These are phyloP conservation scores for Termitomyces sp. DNA, from an alignment of 768 basidiomycete genomes.

Conservation along the genomic window DNA sequence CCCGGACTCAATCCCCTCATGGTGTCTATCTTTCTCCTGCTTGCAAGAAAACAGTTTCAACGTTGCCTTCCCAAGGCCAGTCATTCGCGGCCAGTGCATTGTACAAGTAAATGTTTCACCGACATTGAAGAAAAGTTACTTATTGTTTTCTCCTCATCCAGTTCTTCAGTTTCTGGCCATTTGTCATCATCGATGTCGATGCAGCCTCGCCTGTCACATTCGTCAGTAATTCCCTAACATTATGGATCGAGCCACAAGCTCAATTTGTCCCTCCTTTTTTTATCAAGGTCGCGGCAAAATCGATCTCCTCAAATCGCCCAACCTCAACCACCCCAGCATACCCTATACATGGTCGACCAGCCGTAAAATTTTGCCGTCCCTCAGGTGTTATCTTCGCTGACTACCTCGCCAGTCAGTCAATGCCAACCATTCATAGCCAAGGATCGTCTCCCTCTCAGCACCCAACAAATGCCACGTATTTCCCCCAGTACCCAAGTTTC, in stretches of 20 bases:
- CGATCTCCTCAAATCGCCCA: background rate
- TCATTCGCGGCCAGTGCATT: slow-evolving; percentile 33
- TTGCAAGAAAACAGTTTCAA: slow-evolving; percentile 22
- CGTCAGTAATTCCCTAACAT: slow-evolving; percentile 7
- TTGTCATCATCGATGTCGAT: slow-evolving; percentile 18
- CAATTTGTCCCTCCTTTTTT: background rate
- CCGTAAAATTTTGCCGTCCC: background rate
- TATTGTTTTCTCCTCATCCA: slow-evolving; percentile 15
- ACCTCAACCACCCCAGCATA: background rate
- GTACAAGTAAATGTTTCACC: slow-evolving; percentile 44
- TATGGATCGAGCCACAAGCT: background rate
- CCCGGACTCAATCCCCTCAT: slow-evolving; percentile 10
- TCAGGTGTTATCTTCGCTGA: background rate
- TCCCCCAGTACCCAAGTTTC: slow-evolving; percentile 13
- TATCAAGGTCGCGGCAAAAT: slow-evolving; percentile 6
- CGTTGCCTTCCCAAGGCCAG: slow-evolving; percentile 27
- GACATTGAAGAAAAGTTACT: background rate
- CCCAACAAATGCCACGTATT: slow-evolving; percentile 14
- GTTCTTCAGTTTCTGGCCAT: slow-evolving; percentile 52
- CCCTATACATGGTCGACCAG: background rate
- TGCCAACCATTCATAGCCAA: background rate
- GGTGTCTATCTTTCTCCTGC: slow-evolving; percentile 45
- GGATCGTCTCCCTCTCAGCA: background rate
- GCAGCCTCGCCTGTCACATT: slow-evolving; percentile 12
- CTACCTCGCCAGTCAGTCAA: background rate